Evolutionary conservation across 2,329 filamentous ascomycete genomes (phyloP).

Genomic region (Apiospora phragmitis): DNA sequence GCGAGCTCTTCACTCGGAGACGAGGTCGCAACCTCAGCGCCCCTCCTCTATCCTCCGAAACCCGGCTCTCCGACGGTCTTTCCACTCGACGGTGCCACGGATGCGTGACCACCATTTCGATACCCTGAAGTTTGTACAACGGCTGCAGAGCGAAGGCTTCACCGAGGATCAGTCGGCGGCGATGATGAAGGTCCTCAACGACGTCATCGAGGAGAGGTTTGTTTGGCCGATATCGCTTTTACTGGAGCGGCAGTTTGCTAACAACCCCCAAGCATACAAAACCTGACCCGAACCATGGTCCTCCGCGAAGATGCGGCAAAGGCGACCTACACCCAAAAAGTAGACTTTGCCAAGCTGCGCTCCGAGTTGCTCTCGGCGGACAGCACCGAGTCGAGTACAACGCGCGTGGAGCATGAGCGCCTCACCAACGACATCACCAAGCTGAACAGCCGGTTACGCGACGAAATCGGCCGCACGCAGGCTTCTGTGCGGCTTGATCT

Average conservation of each 20-base stretch:
- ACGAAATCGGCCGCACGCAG: conserved; percentile 93
- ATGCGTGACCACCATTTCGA: conserved; percentile 92
- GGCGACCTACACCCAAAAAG: conserved; percentile 64
- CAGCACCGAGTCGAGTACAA: conserved; percentile 86
- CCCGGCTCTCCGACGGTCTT: conserved; percentile 45
- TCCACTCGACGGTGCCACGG: conserved; percentile 66
- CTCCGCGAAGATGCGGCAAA: conserved; percentile 89
- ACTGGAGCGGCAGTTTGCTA: neutral
- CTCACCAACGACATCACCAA: conserved; percentile 94
- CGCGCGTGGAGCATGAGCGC: conserved; percentile 85
- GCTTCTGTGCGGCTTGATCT: conserved; percentile 89
- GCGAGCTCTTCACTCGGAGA: neutral
- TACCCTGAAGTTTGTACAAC: conserved; percentile 94
- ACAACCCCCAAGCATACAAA: conserved; percentile 71
- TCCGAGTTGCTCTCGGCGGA: conserved; percentile 74
- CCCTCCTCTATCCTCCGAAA: conserved; percentile 27
- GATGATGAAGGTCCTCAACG: conserved; percentile 97
- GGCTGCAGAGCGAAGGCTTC: conserved; percentile 86
- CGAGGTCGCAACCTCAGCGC: neutral
- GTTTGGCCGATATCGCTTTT: conserved; percentile 10
- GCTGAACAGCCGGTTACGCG: conserved; percentile 81
- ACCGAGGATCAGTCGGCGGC: conserved; percentile 93
- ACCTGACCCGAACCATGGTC: conserved; percentile 96
- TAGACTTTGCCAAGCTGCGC: conserved; percentile 24
- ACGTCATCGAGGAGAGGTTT: conserved; percentile 93